Evolutionary conservation across 192 early-diverging fungal species (phyloP).

Genomic region (Coemansia sp.): DNA sequence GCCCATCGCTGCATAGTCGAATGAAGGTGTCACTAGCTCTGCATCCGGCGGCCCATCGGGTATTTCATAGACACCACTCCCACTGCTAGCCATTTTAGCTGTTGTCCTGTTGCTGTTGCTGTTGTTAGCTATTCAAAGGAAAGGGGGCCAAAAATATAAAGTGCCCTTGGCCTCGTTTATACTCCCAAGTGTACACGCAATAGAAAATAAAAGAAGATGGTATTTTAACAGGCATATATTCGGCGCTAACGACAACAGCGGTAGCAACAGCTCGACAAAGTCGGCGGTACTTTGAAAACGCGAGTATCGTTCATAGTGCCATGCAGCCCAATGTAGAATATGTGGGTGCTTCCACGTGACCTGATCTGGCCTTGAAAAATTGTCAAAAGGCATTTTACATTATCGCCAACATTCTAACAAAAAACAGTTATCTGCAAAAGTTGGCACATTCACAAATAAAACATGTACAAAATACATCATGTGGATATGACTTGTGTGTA

Average conservation of each 20-base stretch:
- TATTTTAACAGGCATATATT: neutral
- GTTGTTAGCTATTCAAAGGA: neutral
- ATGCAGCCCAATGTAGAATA: neutral
- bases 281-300: neutral
- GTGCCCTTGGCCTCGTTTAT: neutral
- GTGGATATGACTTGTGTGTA: too few relatives aligned
- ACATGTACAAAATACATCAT: too few relatives aligned
- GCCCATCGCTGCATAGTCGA: constrained; percentile 57
- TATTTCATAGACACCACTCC: constrained; percentile 38
- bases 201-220: neutral
- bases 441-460: too few relatives aligned
- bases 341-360: neutral
- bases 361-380: neutral
- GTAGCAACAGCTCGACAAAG: neutral
- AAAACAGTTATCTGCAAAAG: neutral
- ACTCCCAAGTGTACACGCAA: neutral
- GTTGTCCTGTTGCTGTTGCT: neutral
- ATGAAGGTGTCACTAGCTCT: constrained; percentile 39
- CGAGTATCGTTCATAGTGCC: neutral
- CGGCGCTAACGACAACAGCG: neutral
- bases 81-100: neutral
- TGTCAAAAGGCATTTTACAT: neutral
- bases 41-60: constrained; percentile 49
- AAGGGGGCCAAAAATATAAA: neutral
- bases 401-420: too few relatives aligned